Evolutionary conservation across 2,329 filamentous ascomycete species (phyloP).

Genomic region (Penicillium hesseltinei): DNA sequence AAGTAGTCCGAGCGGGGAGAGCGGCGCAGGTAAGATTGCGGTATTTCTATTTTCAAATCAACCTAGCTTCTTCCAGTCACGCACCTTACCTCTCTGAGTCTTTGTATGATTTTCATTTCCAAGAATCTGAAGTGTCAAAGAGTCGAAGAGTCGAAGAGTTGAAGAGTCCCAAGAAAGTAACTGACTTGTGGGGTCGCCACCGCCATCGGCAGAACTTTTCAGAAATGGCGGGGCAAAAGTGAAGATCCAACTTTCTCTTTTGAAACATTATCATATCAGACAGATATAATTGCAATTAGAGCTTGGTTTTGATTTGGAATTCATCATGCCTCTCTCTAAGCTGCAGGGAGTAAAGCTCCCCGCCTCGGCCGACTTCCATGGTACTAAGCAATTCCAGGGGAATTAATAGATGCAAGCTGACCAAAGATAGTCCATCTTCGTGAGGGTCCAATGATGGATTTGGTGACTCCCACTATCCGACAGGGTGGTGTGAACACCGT

Average conservation of each 20-base stretch:
- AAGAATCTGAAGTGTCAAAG: not conserved
- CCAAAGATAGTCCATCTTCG: slow-evolving; percentile 60
- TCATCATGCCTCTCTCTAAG: slow-evolving; percentile 34
- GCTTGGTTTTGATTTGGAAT: not conserved
- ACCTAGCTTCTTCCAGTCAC: not conserved
- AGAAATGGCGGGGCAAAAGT: slow-evolving; percentile 29
- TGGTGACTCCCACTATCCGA: slow-evolving; percentile 55
- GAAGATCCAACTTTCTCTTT: slow-evolving; percentile 1
- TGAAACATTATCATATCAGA: not conserved
- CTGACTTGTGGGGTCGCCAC: slow-evolving; percentile 14
- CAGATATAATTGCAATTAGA: not conserved
- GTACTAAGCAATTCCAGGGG: slow-evolving; percentile 23
- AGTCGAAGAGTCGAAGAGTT: not conserved
- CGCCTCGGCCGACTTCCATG: slow-evolving; percentile 64
- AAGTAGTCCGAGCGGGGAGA: not conserved
- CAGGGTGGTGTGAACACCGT: slow-evolving; percentile 65
- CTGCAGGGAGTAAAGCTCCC: slow-evolving; percentile 52
- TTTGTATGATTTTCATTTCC: not conserved
- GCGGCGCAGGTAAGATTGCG: not conserved
- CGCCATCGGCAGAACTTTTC: slow-evolving; percentile 26
- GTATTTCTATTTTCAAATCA: not conserved
- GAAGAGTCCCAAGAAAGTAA: not conserved
- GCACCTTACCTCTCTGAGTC: not conserved
- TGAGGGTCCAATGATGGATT: slow-evolving; percentile 62
- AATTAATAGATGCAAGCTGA: slow-evolving; percentile 11